Evolutionary conservation across 2,329 filamentous ascomycete genomes (phyloP).

Genomic region (Sporothrix pseudoabietina): DNA sequence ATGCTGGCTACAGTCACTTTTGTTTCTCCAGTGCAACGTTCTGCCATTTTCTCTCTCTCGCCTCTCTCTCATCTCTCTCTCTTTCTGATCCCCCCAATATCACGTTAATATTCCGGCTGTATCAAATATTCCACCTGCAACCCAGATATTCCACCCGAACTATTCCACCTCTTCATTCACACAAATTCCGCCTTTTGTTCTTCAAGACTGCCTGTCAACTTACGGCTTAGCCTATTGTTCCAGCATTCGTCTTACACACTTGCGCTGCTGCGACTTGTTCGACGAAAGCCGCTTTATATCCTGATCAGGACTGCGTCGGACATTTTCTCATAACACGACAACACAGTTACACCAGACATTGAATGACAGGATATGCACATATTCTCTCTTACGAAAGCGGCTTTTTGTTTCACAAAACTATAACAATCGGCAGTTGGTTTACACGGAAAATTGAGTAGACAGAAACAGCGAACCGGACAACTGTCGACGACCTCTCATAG

Average conservation of each 20-base stretch:
- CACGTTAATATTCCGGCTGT: constrained; percentile 5
- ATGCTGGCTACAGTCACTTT: not conserved
- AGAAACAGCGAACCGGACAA: not conserved
- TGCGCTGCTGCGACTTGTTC: not conserved
- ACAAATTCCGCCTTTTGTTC: constrained; percentile 6
- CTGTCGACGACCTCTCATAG: not conserved
- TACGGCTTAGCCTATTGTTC: not conserved
- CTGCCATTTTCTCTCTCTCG: not conserved
- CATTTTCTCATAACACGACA: not conserved
- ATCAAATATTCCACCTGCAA: constrained; percentile 6
- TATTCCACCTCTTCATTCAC: not conserved
- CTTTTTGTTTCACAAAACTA: not conserved
- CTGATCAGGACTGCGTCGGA: not conserved
- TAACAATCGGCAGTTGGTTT: not conserved
- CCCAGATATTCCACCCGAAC: not conserved
- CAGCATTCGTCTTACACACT: not conserved
- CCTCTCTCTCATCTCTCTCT: not conserved
- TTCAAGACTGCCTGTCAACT: not conserved
- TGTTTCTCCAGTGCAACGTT: not conserved
- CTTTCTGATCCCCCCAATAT: not conserved
- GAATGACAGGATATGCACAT: not conserved
- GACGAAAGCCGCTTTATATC: not conserved
- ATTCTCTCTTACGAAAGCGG: not conserved
- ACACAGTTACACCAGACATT: not conserved
- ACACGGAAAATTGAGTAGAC: not conserved